Evolutionary conservation across 805 yeast genomes (phyloP), one percentile per base, ranked within the genome.

Genomic region (Spathaspora hagerdaliae): DNA sequence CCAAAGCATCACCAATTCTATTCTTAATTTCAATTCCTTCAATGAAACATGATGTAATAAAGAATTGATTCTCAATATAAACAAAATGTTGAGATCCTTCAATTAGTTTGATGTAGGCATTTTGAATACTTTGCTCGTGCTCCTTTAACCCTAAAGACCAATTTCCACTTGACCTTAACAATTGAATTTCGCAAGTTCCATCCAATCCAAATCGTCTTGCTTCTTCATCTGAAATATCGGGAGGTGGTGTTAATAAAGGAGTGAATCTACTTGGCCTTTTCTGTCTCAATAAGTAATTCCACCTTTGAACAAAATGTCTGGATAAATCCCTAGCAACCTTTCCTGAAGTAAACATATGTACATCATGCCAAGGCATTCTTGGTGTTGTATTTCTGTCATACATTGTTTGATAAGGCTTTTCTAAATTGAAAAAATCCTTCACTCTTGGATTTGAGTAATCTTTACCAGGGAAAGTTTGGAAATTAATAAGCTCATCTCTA

Each of bases 281-380:
- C 55, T 90, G 97, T 58, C 99, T 79, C 42, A 95, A 64, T 35
- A 94, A 72, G 59, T 88, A 94, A 61, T 94, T 94, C 99, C 99
- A 94, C 56, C 99, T 79, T 69, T 94, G 99, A 11, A 90, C 95
- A 65, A 95, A 94, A 63, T 94, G 98, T 46, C 99, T 79, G 0
- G 96, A 79, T 43, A 92, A 65, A 63, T 94, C 99, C 48, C 97
- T 77, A 0, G 98, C 99, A 3, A 91, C 82, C 57, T 91, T 95
- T 11, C 99, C 99, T 2, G 91, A 80, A 1, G 95, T 82, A 68
- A 90, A 82, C 96, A 91, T 94, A 54, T 94, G 98, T 34, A 94
- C 88, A 74, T 94, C 99, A 64, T 94, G 99, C 99, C 99, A 94
- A 8, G 99, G 99, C 99, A 94, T 94, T 56, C 99, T 79, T 2